Percentiles rank a stretch among this genome's conserved stretches.
phyloP scores from a whole-genome alignment of 176 grass and related monocot genomes.

The Ensete glaucum region DNA sequence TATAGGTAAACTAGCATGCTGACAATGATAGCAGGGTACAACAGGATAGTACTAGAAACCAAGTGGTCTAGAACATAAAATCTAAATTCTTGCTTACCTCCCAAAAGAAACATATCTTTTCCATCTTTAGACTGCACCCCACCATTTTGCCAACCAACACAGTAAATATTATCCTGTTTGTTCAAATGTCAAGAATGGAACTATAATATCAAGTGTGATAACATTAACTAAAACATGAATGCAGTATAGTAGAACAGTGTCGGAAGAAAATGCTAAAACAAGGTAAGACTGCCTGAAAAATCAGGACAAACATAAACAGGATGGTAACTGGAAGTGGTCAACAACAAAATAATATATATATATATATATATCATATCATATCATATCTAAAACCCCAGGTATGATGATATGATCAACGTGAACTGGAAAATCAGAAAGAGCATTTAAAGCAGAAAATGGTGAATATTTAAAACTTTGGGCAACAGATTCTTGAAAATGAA shows the following conservation, averaged over 20 bases:
- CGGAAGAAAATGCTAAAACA: background rate
- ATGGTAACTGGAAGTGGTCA: background rate
- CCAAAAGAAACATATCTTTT: conserved; percentile 90
- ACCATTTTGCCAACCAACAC: conserved; percentile 79
- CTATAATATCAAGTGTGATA: background rate
- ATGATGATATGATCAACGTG: too few relatives aligned
- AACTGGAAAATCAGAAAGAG: too few relatives aligned
- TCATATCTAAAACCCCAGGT: too few relatives aligned
- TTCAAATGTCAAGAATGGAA: background rate
- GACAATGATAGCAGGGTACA: too few relatives aligned
- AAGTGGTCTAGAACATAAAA: background rate
- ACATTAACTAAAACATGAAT: background rate
- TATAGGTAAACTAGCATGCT: background rate
- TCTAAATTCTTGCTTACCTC: conserved; percentile 33
- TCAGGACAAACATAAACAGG: background rate
- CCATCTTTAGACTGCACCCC: conserved; percentile 81
- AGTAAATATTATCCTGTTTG: conserved; percentile 42
- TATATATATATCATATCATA: background rate
- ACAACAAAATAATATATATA: background rate
- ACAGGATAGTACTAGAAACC: too few relatives aligned
- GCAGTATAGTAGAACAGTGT: background rate
- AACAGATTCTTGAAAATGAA: too few relatives aligned
- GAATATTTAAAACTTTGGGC: too few relatives aligned
- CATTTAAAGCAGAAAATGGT: too few relatives aligned
- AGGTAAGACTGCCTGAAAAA: background rate